Base-by-base conservation (phyloP, 179 eudicot species). In the Silene vulgaris region DNA sequence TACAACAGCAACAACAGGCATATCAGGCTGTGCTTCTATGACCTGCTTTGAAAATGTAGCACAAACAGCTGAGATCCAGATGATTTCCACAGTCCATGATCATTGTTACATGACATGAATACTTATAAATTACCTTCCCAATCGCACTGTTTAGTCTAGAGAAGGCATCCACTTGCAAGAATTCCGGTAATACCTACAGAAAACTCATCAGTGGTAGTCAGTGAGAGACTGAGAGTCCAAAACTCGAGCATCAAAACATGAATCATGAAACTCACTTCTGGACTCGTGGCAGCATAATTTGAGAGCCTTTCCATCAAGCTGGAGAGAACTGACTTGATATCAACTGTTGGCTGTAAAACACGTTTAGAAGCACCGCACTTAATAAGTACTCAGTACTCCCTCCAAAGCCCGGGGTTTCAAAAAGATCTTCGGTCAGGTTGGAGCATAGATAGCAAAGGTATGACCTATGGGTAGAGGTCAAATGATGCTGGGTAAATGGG, bases 161-260 rank as follows among this genome's bases (percentile, higher is more conserved):
- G 89, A 95, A 95, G 72, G 99, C 99, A 80, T 95, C 97, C 78
- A 92, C 99, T 87, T 89, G 97, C 80, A 95, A 82, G 81, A 95
- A 89, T 72, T 95, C 97, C 9, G 99, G 99, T 68, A 95, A 84
- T 63, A 89, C 88, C 99, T 95, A 84, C 76, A 35, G 86, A 75
- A 57, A 68, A 35, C 30, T 9, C 62, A 68, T 77, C 30, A 83
- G 71, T 37, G 20, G 30, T 37, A 4, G 40, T 35, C 9, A 67
- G 59, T 52, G 59, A 52, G 59, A 3, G 1, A 14, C 23, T 52
- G 59, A 52, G 59, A 3, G 1, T 52, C 23, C 1, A 26, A 30
- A 72, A 57, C 1, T 40, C 48, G n/a, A 73, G 13, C 57, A 1
- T 16, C 57, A 71, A 26, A 20, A 7, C 60, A 54, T 64, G 43